Evolutionary conservation across 73 alveolate genomes (phyloP), one percentile per base, ranked within the genome.

Genomic region (Diophrys appendiculata): DNA sequence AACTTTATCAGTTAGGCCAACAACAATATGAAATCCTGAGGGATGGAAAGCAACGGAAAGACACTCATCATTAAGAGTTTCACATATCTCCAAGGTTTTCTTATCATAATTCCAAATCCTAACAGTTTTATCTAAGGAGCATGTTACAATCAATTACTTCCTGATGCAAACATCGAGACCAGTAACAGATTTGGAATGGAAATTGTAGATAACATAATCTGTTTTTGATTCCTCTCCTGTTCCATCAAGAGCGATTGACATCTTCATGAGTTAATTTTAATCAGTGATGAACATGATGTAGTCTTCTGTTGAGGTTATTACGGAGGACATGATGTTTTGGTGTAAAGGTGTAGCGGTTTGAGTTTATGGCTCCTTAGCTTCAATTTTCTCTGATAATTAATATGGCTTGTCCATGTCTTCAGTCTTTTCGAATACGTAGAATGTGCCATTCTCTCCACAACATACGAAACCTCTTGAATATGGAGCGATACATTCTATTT

Each of bases 41-140:
- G 99, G 99, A 88, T 95, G 99, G 73, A 91, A 92, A 30, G 99
- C 98, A 18, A 95, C 93, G 33, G 97, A 80, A 33, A 80, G 82
- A 43, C 95, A 90, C 83, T 93, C 92, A 78, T 95, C 99, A 71
- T 90, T 96, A 26, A 91, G 92, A 73, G 85, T 79, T 70, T 90
- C 89, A 78, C 91, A 87, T 14, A 93, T 91, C 68, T 93, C 99
- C 55, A 93, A 91, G 33, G 86, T 78, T 67, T 84, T 88, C 68
- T 95, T 92, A 72, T 93, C 94, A 70, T 92, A 95, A 83, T 95
- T 94, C 99, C 99, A 95, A 25, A 95, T 94, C 29, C 98, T 68
- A 34, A 95, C 97, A 64, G 95, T 95, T 71, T 87, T 89, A 82
- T 95, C 99, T 72, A 84, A 87, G 33, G 95, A 80, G 73, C 97